Percentiles rank a stretch among this genome's conserved stretches.
phyloP scores from a whole-genome alignment of 169 alveolate genomes.

The Plasmodium adleri region DNA sequence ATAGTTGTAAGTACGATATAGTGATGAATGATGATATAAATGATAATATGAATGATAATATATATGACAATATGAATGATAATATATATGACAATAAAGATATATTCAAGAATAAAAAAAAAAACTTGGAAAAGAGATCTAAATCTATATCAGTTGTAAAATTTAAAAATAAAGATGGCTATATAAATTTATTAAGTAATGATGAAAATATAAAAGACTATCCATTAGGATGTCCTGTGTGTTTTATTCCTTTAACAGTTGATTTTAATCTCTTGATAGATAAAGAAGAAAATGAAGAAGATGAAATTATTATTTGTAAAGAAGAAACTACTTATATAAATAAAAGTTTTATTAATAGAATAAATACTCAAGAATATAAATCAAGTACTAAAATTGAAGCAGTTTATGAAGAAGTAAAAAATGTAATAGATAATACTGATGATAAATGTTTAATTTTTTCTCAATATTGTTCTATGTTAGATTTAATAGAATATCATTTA shows the following conservation, averaged over 20 bases:
- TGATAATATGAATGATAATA: too few relatives aligned
- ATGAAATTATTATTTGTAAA: slow-evolving; percentile 34
- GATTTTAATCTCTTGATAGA: slow-evolving; percentile 43
- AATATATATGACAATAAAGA: not conserved
- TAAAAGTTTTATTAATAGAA: slow-evolving; percentile 82
- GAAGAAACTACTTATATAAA: slow-evolving; percentile 72
- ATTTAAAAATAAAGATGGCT: slow-evolving; percentile 42
- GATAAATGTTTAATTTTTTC: slow-evolving; percentile 91
- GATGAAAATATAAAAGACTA: slow-evolving; percentile 60
- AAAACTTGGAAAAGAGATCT: slow-evolving; percentile 37
- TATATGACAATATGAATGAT: not conserved
- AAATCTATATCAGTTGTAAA: slow-evolving; percentile 78
- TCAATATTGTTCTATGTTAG: slow-evolving; percentile 91
- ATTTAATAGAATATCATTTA: slow-evolving; percentile 87
- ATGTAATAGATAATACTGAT: slow-evolving; percentile 74
- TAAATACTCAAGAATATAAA: slow-evolving; percentile 84
- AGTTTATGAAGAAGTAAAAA: slow-evolving; percentile 84
- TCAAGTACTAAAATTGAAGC: slow-evolving; percentile 88
- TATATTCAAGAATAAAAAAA: slow-evolving; percentile 38
- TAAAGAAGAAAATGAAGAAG: slow-evolving; percentile 34
- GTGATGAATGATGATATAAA: slow-evolving; percentile 1
- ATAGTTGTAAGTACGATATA: slow-evolving; percentile 8
- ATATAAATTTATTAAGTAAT: slow-evolving; percentile 23
- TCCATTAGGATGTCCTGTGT: slow-evolving; percentile 87
- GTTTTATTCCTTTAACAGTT: slow-evolving; percentile 87